A percentile compares a stretch with the other conserved stretches of the same genome.
Evolutionary conservation across 805 yeast genomes (phyloP).

Genomic region (Cyberlindnera mississippiensis): DNA sequence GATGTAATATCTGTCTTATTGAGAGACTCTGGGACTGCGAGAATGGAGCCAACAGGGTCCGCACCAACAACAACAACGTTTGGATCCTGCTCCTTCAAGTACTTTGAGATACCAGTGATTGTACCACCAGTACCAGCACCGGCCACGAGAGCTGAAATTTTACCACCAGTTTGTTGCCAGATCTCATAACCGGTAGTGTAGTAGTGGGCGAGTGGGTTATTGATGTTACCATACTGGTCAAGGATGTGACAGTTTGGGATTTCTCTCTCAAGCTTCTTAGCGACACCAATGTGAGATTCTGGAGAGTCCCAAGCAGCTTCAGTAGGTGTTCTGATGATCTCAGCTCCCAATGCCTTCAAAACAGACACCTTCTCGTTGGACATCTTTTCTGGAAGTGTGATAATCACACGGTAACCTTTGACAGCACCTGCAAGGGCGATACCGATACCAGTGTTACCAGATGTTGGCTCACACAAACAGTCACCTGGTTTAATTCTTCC

Average conservation of each 20-base stretch:
- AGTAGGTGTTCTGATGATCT: conserved; percentile 85
- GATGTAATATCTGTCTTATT: conserved; percentile 49
- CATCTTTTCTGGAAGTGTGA: conserved; percentile 89
- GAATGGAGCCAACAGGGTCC: conserved; percentile 83
- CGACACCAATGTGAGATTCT: conserved; percentile 88
- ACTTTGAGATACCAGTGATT: conserved; percentile 74
- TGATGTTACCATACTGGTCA: conserved; percentile 76
- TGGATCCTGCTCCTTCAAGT: conserved; percentile 66
- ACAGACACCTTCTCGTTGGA: conserved; percentile 87
- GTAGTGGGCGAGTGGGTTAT: conserved; percentile 83
- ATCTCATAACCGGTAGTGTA: conserved; percentile 82
- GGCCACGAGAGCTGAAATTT: conserved; percentile 71
- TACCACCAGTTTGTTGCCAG: conserved; percentile 73
- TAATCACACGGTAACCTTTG: conserved; percentile 80
- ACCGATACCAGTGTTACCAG: conserved; percentile 91
- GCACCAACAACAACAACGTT: conserved; percentile 68
- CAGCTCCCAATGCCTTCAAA: conserved; percentile 85
- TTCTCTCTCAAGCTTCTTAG: conserved; percentile 72
- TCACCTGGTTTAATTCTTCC: conserved; percentile 87
- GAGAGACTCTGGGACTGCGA: conserved; percentile 73
- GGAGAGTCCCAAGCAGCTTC: conserved; percentile 94
- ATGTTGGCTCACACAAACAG: conserved; percentile 84
- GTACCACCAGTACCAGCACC: conserved; percentile 98
- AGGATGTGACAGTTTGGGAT: conserved; percentile 80
- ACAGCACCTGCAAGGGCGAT: conserved; percentile 85